Conservation (phyloP, 2,329 filamentous ascomycete genomes). For the Daldinia sp. region DNA sequence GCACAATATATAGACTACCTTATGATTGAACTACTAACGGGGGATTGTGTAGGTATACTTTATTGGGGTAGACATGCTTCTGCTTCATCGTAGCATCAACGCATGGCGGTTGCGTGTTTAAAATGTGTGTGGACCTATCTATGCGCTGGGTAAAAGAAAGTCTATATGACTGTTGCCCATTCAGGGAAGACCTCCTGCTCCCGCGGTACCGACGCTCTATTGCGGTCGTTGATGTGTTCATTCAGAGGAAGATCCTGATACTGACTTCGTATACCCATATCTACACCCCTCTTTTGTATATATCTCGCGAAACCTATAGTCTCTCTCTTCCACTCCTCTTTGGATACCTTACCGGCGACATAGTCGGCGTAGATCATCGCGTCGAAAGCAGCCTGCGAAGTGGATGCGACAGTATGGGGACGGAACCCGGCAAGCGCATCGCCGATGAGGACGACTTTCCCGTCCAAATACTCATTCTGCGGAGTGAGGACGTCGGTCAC, state of each 20-base stretch:
- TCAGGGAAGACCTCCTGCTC: slow-evolving; percentile 51
- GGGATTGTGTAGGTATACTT: no score
- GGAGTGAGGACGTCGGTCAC: slow-evolving; percentile 56
- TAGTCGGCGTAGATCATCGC: slow-evolving; percentile 54
- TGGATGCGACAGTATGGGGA: slow-evolving; percentile 59
- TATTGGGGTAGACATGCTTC: neutral
- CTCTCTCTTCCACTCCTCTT: slow-evolving; percentile 52
- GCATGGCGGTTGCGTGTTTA: neutral
- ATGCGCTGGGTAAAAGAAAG: neutral
- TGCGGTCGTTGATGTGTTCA: slow-evolving; percentile 53
- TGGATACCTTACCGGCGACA: slow-evolving; percentile 48
- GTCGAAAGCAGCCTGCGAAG: slow-evolving; percentile 56
- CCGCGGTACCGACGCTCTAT: slow-evolving; percentile 51
- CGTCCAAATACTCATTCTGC: slow-evolving; percentile 52
- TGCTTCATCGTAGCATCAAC: neutral
- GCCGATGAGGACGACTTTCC: slow-evolving; percentile 57
- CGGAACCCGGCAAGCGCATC: slow-evolving; percentile 60
- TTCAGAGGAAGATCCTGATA: slow-evolving; percentile 49
- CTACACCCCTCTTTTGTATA: slow-evolving; percentile 52
- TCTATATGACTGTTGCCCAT: slow-evolving; percentile 51
- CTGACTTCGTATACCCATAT: slow-evolving; percentile 55
- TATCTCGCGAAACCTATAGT: slow-evolving; percentile 54
- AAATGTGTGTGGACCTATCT: neutral
- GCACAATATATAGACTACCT: no score
- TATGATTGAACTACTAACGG: neutral